Percentiles rank a stretch among this genome's conserved stretches.
These are phyloP conservation scores for Vaccinium darrowii DNA, from an alignment of 148 eudicot genomes.

Conservation along the genomic window DNA sequence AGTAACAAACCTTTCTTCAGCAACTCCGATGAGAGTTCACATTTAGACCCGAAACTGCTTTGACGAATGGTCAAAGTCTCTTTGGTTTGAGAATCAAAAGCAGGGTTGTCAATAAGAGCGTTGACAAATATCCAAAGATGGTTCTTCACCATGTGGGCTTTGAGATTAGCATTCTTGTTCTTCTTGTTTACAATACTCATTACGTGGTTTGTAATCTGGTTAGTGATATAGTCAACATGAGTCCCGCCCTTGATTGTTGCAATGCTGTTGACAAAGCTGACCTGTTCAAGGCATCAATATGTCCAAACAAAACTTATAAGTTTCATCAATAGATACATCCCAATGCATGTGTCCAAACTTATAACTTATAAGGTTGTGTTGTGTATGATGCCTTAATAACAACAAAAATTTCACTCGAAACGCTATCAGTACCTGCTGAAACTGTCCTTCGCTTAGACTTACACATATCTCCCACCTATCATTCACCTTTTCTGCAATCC, in stretches of 20 bases:
- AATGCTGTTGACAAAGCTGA: slow-evolving; percentile 90
- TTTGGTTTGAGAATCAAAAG: slow-evolving; percentile 97
- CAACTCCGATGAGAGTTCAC: slow-evolving; percentile 68
- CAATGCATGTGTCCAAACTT: no score
- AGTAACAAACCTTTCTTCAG: slow-evolving; percentile 66
- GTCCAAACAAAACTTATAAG: neutral
- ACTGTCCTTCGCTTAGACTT: slow-evolving; percentile 74
- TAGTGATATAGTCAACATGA: slow-evolving; percentile 85
- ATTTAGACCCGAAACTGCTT: slow-evolving; percentile 77
- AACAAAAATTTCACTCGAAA: neutral
- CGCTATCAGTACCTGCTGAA: slow-evolving; percentile 70
- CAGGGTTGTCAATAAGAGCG: slow-evolving; percentile 96
- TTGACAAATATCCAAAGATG: slow-evolving; percentile 94
- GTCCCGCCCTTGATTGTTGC: slow-evolving; percentile 94
- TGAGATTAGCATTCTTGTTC: slow-evolving; percentile 59
- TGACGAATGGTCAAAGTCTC: slow-evolving; percentile 81
- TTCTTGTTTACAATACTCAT: slow-evolving; percentile 63
- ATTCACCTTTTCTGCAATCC: slow-evolving; percentile 52
- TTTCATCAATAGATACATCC: neutral
- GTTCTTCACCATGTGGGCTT: slow-evolving; percentile 73
- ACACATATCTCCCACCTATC: slow-evolving; percentile 88
- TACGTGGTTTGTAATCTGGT: slow-evolving; percentile 57
- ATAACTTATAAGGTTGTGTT: neutral
- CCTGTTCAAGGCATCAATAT: slow-evolving; percentile 40
- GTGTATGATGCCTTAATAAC: neutral